Percentiles rank a stretch among this genome's conserved stretches.
Evolutionary conservation across 768 basidiomycete species (phyloP).

Genomic region (Rhizopogon vulgaris): DNA sequence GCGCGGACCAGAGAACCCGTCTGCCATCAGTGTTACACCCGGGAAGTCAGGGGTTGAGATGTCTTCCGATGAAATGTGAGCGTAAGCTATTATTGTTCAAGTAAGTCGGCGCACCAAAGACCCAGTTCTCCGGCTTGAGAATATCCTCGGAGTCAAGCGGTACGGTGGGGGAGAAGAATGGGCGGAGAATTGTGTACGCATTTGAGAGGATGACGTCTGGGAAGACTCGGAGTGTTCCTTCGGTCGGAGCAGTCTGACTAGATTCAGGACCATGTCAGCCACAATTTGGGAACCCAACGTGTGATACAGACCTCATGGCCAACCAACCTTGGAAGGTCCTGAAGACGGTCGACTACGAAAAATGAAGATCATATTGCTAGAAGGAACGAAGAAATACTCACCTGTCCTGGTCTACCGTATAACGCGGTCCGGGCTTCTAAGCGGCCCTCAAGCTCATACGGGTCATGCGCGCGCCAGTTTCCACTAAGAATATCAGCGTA

Average conservation of each 20-base stretch:
- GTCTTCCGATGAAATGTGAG: slow-evolving; percentile 25
- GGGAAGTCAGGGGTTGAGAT: slow-evolving; percentile 44
- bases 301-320: slow-evolving; percentile 45
- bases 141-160: slow-evolving; percentile 34
- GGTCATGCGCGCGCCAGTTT: slow-evolving; percentile 60
- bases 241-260: slow-evolving; percentile 60
- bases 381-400: slow-evolving; percentile 10
- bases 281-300: not conserved
- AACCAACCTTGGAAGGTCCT: slow-evolving; percentile 75
- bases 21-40: slow-evolving; percentile 31
- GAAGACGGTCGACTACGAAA: slow-evolving; percentile 40
- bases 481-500: slow-evolving; percentile 58
- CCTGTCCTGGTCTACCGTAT: slow-evolving; percentile 54
- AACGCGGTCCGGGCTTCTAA: slow-evolving; percentile 57
- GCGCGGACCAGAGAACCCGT: slow-evolving; percentile 33
- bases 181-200: slow-evolving; percentile 67
- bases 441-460: slow-evolving; percentile 56
- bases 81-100: not conserved
- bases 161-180: slow-evolving; percentile 61
- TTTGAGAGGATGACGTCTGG: slow-evolving; percentile 63
- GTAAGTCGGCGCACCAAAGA: slow-evolving; percentile 30
- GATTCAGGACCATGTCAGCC: not conserved
- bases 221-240: slow-evolving; percentile 67
- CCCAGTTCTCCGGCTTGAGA: slow-evolving; percentile 47
- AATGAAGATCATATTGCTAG: not conserved